phyloP scores from a whole-genome alignment of 2,329 filamentous ascomycete genomes.

The Sordariomycetes sp. region DNA sequence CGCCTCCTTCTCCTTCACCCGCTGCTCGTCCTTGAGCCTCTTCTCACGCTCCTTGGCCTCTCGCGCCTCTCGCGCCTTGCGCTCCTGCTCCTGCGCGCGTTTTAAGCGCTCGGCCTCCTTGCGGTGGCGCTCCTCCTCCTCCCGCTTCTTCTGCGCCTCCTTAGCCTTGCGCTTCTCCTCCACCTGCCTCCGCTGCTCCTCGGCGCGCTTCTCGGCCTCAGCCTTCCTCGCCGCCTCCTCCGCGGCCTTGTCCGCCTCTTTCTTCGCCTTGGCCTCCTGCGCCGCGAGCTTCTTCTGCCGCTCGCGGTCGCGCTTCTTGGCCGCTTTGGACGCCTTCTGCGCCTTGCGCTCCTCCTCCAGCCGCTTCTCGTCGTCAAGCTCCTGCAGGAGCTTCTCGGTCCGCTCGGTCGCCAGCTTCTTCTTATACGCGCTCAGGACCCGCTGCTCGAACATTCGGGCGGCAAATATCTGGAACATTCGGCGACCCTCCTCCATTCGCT shows the following conservation, averaged over 20 bases:
- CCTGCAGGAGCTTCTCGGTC: conserved; percentile 79
- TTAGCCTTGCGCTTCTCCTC: conserved; percentile 89
- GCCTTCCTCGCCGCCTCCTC: conserved; percentile 68
- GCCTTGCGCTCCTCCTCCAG: conserved; percentile 69
- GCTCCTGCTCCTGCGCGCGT: conserved; percentile 74
- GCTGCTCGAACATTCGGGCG: conserved; percentile 96
- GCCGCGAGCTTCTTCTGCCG: conserved; percentile 75
- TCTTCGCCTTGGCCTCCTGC: conserved; percentile 81
- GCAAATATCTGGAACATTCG: conserved; percentile 99
- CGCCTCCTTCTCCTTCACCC: conserved; percentile 65
- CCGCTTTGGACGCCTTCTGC: conserved; percentile 86
- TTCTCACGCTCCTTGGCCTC: conserved; percentile 57
- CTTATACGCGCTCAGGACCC: conserved; percentile 91
- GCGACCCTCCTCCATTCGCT: conserved; percentile 96
- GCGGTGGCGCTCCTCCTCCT: conserved; percentile 73
- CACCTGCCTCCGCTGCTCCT: conserved; percentile 68
- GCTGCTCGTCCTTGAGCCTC: conserved; percentile 71
- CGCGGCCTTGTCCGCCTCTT: conserved; percentile 78
- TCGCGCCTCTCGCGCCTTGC: conserved; percentile 47
- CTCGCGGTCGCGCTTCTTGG: conserved; percentile 91
- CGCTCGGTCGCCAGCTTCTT: conserved; percentile 93
- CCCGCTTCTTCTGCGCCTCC: conserved; percentile 79
- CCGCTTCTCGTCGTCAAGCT: conserved; percentile 74
- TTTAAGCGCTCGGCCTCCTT: conserved; percentile 79
- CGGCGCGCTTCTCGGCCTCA: conserved; percentile 63